Conservation (phyloP, 2,329 filamentous ascomycete species). For the Monosporascus ibericus region DNA sequence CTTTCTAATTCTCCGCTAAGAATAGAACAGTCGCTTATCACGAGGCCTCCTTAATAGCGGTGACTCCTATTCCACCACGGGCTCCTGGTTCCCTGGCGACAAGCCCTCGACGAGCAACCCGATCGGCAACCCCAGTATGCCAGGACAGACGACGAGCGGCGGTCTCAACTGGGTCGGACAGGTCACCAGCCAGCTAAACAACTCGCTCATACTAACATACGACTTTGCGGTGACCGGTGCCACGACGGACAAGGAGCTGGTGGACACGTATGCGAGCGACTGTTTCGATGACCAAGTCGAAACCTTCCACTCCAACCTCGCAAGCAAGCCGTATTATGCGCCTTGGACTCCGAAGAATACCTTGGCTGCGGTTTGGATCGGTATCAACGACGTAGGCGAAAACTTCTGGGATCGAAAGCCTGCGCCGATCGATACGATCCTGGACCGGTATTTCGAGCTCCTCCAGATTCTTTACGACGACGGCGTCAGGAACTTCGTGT, state of each 20-base stretch:
- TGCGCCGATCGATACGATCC: constrained; percentile 7
- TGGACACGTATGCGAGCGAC: constrained; percentile 22
- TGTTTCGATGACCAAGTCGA: constrained; percentile 22
- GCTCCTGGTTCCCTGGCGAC: constrained; percentile 38
- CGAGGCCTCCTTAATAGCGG: constrained; percentile 14
- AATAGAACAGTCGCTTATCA: constrained; percentile 23
- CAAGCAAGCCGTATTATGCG: constrained; percentile 3
- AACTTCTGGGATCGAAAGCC: constrained; percentile 24
- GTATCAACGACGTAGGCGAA: constrained; percentile 25
- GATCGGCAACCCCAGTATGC: constrained; percentile 47
- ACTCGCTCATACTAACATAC: constrained; percentile 31
- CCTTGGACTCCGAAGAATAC: constrained; percentile 11
- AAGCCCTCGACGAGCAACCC: constrained; percentile 44
- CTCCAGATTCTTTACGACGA: constrained; percentile 10
- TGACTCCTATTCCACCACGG: constrained; percentile 50
- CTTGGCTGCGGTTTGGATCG: constrained; percentile 21
- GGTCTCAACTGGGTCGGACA: constrained; percentile 36
- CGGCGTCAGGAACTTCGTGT: constrained; percentile 12
- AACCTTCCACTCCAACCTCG: constrained; percentile 12
- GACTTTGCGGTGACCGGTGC: constrained; percentile 39
- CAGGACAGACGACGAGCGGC: constrained; percentile 30
- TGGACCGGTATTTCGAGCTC: constrained; percentile 12
- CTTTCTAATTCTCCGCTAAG: not conserved
- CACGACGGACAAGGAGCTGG: constrained; percentile 35
- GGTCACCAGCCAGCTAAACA: constrained; percentile 29